A percentile compares a stretch with the other conserved stretches of the same genome.
Evolutionary conservation across 2,329 filamentous ascomycete species (phyloP).

Genomic region (Penicillium sp.): DNA sequence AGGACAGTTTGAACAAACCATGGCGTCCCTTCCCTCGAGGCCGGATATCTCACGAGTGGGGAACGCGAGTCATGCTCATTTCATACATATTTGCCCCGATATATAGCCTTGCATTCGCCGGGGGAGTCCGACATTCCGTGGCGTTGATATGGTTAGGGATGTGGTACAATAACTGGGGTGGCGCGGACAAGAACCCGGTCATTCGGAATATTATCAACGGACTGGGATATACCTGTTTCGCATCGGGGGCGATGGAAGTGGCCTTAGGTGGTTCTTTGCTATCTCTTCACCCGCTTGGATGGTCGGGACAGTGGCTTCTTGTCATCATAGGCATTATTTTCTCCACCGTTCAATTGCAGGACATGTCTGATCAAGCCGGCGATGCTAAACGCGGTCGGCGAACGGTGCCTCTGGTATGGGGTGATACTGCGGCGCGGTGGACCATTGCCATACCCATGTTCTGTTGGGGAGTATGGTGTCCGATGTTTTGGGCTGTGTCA

Average conservation of each 20-base stretch:
- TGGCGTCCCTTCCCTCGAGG: slow-evolving; percentile 30
- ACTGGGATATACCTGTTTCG: slow-evolving; percentile 26
- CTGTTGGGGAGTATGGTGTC: background rate
- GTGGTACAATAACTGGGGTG: slow-evolving; percentile 21
- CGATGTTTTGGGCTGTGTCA: background rate
- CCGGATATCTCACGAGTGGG: slow-evolving; percentile 16
- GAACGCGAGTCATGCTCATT: slow-evolving; percentile 11
- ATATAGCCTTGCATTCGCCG: slow-evolving; percentile 3
- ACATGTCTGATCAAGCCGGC: slow-evolving; percentile 35
- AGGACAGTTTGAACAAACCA: slow-evolving; percentile 44
- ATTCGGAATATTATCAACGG: slow-evolving; percentile 31
- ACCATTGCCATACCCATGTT: slow-evolving; percentile 2
- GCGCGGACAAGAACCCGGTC: slow-evolving; percentile 26
- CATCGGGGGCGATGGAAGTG: slow-evolving; percentile 28
- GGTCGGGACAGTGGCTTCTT: slow-evolving; percentile 4
- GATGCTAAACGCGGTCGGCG: slow-evolving; percentile 21
- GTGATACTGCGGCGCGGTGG: slow-evolving; percentile 4
- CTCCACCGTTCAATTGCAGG: slow-evolving; percentile 39
- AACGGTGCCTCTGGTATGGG: slow-evolving; percentile 12
- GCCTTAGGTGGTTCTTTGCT: background rate
- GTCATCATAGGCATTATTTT: slow-evolving; percentile 23
- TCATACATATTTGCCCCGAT: background rate
- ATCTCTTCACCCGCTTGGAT: background rate
- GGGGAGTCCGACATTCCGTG: slow-evolving; percentile 5
- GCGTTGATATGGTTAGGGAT: slow-evolving; percentile 3